Evolutionary conservation across 2,329 filamentous ascomycete species (phyloP).

Genomic region (Podosphaera leucotricha): DNA sequence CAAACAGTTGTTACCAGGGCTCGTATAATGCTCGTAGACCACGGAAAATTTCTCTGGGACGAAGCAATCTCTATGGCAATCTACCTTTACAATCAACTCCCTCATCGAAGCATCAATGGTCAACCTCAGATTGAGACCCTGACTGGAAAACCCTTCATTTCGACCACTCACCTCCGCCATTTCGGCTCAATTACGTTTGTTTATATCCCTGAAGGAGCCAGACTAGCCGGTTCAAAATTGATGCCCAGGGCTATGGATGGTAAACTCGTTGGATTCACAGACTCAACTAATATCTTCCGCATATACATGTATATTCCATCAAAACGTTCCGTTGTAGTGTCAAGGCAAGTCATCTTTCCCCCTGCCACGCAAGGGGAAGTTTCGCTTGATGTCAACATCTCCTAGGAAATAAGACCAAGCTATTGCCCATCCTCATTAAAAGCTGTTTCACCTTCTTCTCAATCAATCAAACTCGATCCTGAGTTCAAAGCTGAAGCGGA

Average conservation of each 20-base stretch:
- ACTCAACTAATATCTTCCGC: conserved; percentile 1
- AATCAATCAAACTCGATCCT: not conserved
- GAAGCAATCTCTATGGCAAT: not conserved
- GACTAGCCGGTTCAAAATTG: not conserved
- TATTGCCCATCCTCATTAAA: not conserved
- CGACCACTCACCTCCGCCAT: not conserved
- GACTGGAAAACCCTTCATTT: not conserved
- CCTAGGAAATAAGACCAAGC: not conserved
- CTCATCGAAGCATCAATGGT: not conserved
- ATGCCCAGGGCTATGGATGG: not conserved
- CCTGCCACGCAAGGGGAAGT: not conserved
- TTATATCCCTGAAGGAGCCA: not conserved
- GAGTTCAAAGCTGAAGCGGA: not conserved
- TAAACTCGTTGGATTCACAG: conserved; percentile 1
- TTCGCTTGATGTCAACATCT: not conserved
- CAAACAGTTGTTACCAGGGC: not conserved
- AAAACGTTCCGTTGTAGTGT: not conserved
- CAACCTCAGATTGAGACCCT: not conserved
- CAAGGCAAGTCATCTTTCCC: conserved; percentile 1
- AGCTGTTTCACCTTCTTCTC: not conserved
- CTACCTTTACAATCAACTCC: not conserved
- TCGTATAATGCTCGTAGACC: not conserved
- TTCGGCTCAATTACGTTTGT: not conserved
- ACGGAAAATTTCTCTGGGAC: not conserved
- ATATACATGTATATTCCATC: conserved; percentile 1